These are phyloP conservation scores for Dalbergia cochinchinensis DNA, from an alignment of 306 rosid species.

Conservation along the genomic window DNA sequence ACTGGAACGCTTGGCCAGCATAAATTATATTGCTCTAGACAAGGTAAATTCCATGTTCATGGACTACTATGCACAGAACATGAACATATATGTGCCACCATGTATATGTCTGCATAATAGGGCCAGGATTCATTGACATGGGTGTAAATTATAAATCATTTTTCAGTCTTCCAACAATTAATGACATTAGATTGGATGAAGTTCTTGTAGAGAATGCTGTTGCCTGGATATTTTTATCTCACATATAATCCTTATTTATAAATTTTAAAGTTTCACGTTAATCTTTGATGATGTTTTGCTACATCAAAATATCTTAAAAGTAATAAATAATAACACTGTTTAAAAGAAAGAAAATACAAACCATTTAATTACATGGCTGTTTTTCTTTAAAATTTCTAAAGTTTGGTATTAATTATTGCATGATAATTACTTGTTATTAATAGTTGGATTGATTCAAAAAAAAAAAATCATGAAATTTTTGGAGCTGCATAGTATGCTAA, in stretches of 20 bases:
- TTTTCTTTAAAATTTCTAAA: not conserved
- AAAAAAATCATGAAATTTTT: not conserved
- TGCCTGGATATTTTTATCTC: slow-evolving; percentile 12
- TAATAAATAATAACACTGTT: slow-evolving; percentile 9
- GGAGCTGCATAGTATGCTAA: not conserved
- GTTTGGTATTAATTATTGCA: not conserved
- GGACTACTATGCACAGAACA: slow-evolving; percentile 1
- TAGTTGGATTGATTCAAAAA: not conserved
- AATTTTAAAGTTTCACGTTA: slow-evolving; percentile 13
- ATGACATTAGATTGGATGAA: slow-evolving; percentile 30
- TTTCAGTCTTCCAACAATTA: slow-evolving; percentile 11
- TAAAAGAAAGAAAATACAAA: not conserved
- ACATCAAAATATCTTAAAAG: slow-evolving; percentile 6
- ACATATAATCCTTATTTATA: not conserved
- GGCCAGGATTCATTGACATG: slow-evolving; percentile 12
- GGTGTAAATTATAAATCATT: not conserved
- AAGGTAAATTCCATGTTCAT: slow-evolving; percentile 61
- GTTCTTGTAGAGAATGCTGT: slow-evolving; percentile 8
- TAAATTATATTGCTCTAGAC: slow-evolving; percentile 85
- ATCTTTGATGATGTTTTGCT: not conserved
- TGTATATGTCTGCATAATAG: slow-evolving; percentile 5
- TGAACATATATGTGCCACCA: slow-evolving; percentile 9
- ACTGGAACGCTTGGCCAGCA: slow-evolving; percentile 81
- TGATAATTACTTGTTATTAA: slow-evolving; percentile 35
- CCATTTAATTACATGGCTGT: slow-evolving; percentile 2